These are phyloP conservation scores for Geosmithia putterillii DNA, from an alignment of 2,329 filamentous ascomycete species.

Conservation along the genomic window DNA sequence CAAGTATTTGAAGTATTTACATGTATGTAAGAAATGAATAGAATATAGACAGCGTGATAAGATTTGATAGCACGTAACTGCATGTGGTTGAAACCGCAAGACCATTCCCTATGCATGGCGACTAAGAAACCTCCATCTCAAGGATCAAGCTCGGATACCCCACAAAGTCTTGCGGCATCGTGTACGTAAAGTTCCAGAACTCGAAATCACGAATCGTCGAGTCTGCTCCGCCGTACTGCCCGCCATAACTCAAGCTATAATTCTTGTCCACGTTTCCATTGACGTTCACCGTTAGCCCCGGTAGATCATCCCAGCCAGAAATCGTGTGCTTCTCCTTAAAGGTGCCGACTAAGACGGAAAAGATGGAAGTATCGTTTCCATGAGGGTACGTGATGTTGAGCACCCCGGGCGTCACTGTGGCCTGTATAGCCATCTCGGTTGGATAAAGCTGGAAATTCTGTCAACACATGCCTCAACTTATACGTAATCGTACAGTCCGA, in stretches of 20 bases:
- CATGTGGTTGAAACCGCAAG: too few species aligned
- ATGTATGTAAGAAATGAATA: too few species aligned
- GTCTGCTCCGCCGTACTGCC: conserved; percentile 19
- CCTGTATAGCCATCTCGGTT: conserved; percentile 24
- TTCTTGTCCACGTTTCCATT: conserved; percentile 28
- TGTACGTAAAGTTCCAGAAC: conserved; percentile 32
- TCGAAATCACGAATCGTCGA: conserved; percentile 25
- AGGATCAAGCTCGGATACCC: conserved; percentile 2
- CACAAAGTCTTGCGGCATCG: conserved; percentile 16
- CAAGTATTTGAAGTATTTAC: too few species aligned
- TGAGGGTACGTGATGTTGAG: conserved; percentile 41
- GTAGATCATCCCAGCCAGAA: conserved; percentile 30
- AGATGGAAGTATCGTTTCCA: conserved; percentile 34
- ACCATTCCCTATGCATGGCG: too few species aligned
- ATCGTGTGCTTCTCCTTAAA: conserved; percentile 31
- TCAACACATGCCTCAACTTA: too few species aligned
- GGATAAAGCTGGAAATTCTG: conserved; percentile 17
- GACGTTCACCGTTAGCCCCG: conserved; percentile 31
- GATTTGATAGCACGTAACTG: too few species aligned
- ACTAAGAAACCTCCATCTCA: neutral
- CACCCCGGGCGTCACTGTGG: conserved; percentile 23
- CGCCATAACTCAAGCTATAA: conserved; percentile 29
- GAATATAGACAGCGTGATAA: too few species aligned
- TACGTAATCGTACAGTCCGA: too few species aligned
- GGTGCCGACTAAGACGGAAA: conserved; percentile 36